A percentile compares a stretch with the other conserved stretches of the same genome.
Evolutionary conservation across 768 basidiomycete genomes (phyloP).

Genomic region (Kwoniella bestiolae): DNA sequence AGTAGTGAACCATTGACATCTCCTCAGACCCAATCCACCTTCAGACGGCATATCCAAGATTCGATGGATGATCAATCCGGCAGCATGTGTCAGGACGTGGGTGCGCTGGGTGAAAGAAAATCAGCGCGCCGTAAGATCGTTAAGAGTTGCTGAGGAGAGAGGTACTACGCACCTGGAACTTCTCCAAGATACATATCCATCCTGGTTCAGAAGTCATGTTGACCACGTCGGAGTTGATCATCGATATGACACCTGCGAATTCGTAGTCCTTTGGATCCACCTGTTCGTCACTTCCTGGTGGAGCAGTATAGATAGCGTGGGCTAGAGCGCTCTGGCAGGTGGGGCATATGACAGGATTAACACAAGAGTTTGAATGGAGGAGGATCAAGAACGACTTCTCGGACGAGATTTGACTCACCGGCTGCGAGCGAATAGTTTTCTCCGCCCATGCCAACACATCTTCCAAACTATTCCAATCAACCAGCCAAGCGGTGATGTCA

Average conservation of each 20-base stretch:
- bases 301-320: slow-evolving; percentile 41
- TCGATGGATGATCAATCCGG: slow-evolving; percentile 36
- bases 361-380: too few relatives aligned
- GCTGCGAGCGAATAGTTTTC: slow-evolving; percentile 11
- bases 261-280: slow-evolving; percentile 36
- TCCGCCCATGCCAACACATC: slow-evolving; percentile 27
- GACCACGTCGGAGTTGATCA: slow-evolving; percentile 31
- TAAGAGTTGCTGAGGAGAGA: too few relatives aligned
- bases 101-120: slow-evolving; percentile 23
- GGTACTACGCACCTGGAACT: slow-evolving; percentile 38
- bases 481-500: slow-evolving; percentile 24
- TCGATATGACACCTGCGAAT: slow-evolving; percentile 38
- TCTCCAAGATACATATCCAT: slow-evolving; percentile 41
- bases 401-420: slow-evolving; percentile 14
- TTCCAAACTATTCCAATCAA: slow-evolving; percentile 12
- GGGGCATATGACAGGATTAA: not conserved
- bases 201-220: slow-evolving; percentile 40
- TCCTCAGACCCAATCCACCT: slow-evolving; percentile 32
- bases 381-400: not conserved
- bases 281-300: slow-evolving; percentile 25
- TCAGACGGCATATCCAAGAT: slow-evolving; percentile 31
- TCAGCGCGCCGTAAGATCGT: not conserved
- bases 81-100: slow-evolving; percentile 40
- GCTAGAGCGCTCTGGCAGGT: slow-evolving; percentile 26
- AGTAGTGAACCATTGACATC: slow-evolving; percentile 42